A percentile compares a stretch with the other conserved stretches of the same genome.
Conservation (phyloP, 257 asterid species). For the Cordia subcordata region DNA sequence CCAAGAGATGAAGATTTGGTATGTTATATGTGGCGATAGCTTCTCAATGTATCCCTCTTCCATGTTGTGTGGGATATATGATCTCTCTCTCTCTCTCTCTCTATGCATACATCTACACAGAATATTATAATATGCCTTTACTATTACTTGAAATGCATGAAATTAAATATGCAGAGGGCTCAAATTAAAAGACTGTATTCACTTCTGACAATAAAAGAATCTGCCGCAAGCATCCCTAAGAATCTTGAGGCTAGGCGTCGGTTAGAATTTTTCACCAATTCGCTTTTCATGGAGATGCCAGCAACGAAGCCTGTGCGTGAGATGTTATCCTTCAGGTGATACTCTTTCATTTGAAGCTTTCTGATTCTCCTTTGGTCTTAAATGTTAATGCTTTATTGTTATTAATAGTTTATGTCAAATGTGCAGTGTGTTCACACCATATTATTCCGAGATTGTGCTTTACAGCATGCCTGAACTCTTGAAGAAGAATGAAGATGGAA, state of each 20-base stretch:
- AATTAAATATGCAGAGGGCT: slow-evolving; percentile 52
- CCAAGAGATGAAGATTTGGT: slow-evolving; percentile 84
- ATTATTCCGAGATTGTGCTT: slow-evolving; percentile 92
- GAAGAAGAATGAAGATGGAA: slow-evolving; percentile 95
- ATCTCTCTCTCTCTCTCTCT: neutral
- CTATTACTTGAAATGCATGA: neutral
- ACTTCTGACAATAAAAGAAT: slow-evolving; percentile 79
- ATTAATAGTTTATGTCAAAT: slow-evolving; percentile 9
- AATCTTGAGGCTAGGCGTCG: slow-evolving; percentile 97
- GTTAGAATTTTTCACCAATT: slow-evolving; percentile 82
- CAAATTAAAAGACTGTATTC: slow-evolving; percentile 78
- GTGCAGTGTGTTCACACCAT: slow-evolving; percentile 96
- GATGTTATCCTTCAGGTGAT: slow-evolving; percentile 88
- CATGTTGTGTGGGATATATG: neutral
- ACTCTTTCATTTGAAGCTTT: slow-evolving; percentile 5
- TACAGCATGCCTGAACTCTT: slow-evolving; percentile 96
- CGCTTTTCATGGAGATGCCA: slow-evolving; percentile 98
- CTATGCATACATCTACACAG: too few relatives aligned
- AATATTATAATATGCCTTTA: neutral
- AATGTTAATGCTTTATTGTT: neutral
- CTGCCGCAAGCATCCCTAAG: slow-evolving; percentile 81
- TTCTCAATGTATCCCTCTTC: neutral
- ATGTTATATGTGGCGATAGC: slow-evolving; percentile 9
- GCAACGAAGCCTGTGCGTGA: slow-evolving; percentile 78
- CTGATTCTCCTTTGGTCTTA: slow-evolving; percentile 3